These are phyloP conservation scores for Conoideocrella luteorostrata DNA, from an alignment of 2,329 filamentous ascomycete species.

Conservation along the genomic window DNA sequence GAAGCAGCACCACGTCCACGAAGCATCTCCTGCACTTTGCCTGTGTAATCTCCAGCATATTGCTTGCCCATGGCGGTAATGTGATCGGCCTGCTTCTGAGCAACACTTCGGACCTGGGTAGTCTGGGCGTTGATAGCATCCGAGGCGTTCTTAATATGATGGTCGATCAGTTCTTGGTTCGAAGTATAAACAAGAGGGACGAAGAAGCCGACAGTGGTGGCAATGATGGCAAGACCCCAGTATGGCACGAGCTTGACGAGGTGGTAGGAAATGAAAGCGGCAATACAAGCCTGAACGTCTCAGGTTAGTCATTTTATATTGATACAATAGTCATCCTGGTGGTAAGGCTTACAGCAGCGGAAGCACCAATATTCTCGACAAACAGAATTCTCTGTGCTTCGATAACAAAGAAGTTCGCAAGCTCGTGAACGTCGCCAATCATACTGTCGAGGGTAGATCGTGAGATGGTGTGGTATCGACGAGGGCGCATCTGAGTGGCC, in stretches of 20 bases:
- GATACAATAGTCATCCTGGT: slow-evolving; percentile 8
- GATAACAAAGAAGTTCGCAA: slow-evolving; percentile 67
- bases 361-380: slow-evolving; percentile 58
- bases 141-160: slow-evolving; percentile 51
- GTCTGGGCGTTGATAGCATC: slow-evolving; percentile 57
- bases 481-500: slow-evolving; percentile 59
- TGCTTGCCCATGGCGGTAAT: slow-evolving; percentile 60
- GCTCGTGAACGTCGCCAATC: slow-evolving; percentile 59
- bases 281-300: slow-evolving; percentile 45
- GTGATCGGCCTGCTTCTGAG: slow-evolving; percentile 57
- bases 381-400: slow-evolving; percentile 63
- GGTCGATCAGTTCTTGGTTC: slow-evolving; percentile 65
- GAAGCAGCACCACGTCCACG: slow-evolving; percentile 41
- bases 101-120: slow-evolving; percentile 53
- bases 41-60: slow-evolving; percentile 61
- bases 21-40: slow-evolving; percentile 60
- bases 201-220: slow-evolving; percentile 54
- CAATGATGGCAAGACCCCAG: slow-evolving; percentile 60
- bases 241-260: slow-evolving; percentile 64
- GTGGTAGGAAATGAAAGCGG: slow-evolving; percentile 60
- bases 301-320: not conserved
- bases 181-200: slow-evolving; percentile 57
- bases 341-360: slow-evolving; percentile 47
- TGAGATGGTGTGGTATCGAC: slow-evolving; percentile 60
- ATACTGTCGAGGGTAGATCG: slow-evolving; percentile 54